These are phyloP conservation scores for Suillus subluteus DNA, from an alignment of 768 basidiomycete species.

Conservation along the genomic window DNA sequence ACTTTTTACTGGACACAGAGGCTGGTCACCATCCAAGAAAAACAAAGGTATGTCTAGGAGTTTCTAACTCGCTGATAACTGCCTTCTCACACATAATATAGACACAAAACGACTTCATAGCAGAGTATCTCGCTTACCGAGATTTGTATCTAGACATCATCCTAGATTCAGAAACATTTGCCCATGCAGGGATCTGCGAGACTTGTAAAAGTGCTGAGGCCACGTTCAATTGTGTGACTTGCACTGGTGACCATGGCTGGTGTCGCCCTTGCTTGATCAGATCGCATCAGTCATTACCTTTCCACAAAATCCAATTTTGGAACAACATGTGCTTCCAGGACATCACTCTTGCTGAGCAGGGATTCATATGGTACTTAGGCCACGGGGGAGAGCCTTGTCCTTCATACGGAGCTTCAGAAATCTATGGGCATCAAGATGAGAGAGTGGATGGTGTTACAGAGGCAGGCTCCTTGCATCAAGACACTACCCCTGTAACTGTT, in stretches of 20 bases:
- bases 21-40: neutral
- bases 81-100: neutral
- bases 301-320: slow-evolving; percentile 26
- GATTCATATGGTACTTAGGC: slow-evolving; percentile 21
- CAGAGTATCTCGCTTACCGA: slow-evolving; percentile 6
- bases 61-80: neutral
- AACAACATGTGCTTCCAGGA: slow-evolving; percentile 17
- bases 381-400: slow-evolving; percentile 26
- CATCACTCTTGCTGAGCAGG: slow-evolving; percentile 21
- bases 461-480: neutral
- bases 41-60: neutral
- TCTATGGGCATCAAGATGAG: neutral
- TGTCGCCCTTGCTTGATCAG: neutral
- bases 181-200: neutral
- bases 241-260: slow-evolving; percentile 11
- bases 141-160: neutral
- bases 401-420: neutral
- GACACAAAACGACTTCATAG: slow-evolving; percentile 13
- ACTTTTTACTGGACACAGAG: neutral
- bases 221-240: slow-evolving; percentile 5
- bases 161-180: slow-evolving; percentile 1
- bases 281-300: neutral
- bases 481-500: neutral
- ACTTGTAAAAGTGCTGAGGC: neutral
- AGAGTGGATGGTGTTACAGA: neutral